These are phyloP conservation scores for Aspergillus amoenus DNA, from an alignment of 2,329 filamentous ascomycete genomes.

Conservation along the genomic window DNA sequence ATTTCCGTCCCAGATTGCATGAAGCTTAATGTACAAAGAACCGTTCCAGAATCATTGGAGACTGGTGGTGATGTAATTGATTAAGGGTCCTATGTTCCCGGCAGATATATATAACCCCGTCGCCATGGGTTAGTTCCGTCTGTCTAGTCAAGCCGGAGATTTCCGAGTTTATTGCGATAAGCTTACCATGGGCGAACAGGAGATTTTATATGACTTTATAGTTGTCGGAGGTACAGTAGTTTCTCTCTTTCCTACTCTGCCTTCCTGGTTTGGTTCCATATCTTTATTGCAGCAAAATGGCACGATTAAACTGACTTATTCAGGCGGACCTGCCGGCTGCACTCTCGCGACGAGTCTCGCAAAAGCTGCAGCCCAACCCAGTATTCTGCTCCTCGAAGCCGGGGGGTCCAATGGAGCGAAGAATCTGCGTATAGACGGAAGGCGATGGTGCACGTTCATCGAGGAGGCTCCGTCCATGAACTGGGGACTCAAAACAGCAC, in stretches of 20 bases:
- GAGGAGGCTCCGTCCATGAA: constrained; percentile 49
- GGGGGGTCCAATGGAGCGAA: constrained; percentile 52
- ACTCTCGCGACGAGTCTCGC: constrained; percentile 56
- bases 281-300: too few species aligned
- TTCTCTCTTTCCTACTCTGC: not conserved
- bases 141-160: too few species aligned
- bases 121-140: too few species aligned
- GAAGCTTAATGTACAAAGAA: too few species aligned
- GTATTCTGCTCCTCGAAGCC: constrained; percentile 61
- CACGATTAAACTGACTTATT: not conserved
- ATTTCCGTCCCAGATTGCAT: too few species aligned
- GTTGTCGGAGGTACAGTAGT: not conserved
- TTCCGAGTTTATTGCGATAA: too few species aligned
- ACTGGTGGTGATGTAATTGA: too few species aligned
- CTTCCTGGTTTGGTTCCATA: too few species aligned
- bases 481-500: constrained; percentile 52
- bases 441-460: constrained; percentile 54
- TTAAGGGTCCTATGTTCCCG: too few species aligned
- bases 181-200: too few species aligned
- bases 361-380: constrained; percentile 47
- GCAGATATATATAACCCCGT: too few species aligned
- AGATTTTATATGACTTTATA: not conserved
- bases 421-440: constrained; percentile 51
- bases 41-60: too few species aligned
- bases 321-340: constrained; percentile 61